These are phyloP conservation scores for Sporothrix pallida DNA, from an alignment of 2,329 filamentous ascomycete species.

Conservation along the genomic window DNA sequence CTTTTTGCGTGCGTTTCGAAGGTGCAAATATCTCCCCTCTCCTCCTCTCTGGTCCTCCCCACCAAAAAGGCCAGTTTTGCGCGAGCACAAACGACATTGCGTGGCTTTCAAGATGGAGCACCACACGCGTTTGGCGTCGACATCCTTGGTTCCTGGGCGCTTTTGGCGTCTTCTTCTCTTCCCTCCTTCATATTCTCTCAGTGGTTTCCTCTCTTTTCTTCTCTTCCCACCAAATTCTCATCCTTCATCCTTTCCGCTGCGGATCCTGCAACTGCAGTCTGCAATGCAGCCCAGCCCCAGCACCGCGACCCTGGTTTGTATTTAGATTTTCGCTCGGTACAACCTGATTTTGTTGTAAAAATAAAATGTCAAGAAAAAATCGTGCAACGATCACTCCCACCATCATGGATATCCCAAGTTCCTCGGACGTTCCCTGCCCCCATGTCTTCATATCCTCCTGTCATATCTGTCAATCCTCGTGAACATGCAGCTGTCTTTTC, in stretches of 20 bases:
- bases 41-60: not conserved
- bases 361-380: not conserved
- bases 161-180: not conserved
- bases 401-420: not conserved
- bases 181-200: not conserved
- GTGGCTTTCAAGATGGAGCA: not conserved
- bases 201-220: not conserved
- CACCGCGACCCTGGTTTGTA: not conserved
- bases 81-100: constrained; percentile 22
- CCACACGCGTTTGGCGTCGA: not conserved
- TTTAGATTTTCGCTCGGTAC: constrained; percentile 8
- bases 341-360: not conserved
- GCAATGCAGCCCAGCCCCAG: constrained; percentile 13
- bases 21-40: too few relatives aligned
- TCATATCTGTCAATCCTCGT: not conserved
- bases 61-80: not conserved
- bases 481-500: not conserved
- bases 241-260: constrained; percentile 17
- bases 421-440: not conserved
- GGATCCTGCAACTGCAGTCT: constrained; percentile 9
- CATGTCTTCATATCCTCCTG: not conserved
- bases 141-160: not conserved
- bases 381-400: not conserved
- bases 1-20: not conserved
- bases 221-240: not conserved